Evolutionary conservation across 2,329 filamentous ascomycete species (phyloP), one percentile per base, ranked within the genome.

Genomic region (Colletotrichum graminicola): DNA sequence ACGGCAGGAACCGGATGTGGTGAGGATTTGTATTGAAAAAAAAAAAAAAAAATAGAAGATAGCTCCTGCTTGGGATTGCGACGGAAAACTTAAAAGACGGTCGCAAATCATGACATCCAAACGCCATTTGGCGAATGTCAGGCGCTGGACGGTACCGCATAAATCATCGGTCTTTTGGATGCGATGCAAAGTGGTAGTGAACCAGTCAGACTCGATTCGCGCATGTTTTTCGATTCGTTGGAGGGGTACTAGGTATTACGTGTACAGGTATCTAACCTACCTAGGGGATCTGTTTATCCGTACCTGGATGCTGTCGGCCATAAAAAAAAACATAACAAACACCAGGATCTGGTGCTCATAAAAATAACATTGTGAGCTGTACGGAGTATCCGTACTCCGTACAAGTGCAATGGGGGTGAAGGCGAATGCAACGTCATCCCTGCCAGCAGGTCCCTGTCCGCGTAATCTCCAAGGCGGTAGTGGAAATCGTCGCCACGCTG

Each of bases 381-480:
- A n/a, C n/a, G n/a, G n/a, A n/a, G n/a, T n/a, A n/a, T n/a, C n/a
- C n/a, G n/a, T n/a, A n/a, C n/a, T n/a, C n/a, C n/a, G n/a, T n/a
- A 52, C 26, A 23, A 5, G 10, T 36, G 5, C 11, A 26, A 34
- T 45, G 62, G 23, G 23, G 45, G 18, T 12, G 21, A 32, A 49
- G 45, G 43, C 18, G 21, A n/a, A 47, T 55, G 36, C 69, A 68
- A 69, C 65, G 54, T 64, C 59, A 72, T 55, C 69, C 69, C 65
- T 72, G 69, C 54, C 59, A 64, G 16, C 54, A 47, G 21, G 65
- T 39, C 69, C 61, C 51, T 71, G 70, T 71, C 70, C 70, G 52
- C 70, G 66, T 72, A 72, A 72, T 66, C 67, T 71, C 45, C 67
- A 56, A 71, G 66, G 66, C 66, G 60, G 66, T 32, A 65, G 66